phyloP scores from a whole-genome alignment of 768 basidiomycete species.

The Hypsizygus marmoreus region DNA sequence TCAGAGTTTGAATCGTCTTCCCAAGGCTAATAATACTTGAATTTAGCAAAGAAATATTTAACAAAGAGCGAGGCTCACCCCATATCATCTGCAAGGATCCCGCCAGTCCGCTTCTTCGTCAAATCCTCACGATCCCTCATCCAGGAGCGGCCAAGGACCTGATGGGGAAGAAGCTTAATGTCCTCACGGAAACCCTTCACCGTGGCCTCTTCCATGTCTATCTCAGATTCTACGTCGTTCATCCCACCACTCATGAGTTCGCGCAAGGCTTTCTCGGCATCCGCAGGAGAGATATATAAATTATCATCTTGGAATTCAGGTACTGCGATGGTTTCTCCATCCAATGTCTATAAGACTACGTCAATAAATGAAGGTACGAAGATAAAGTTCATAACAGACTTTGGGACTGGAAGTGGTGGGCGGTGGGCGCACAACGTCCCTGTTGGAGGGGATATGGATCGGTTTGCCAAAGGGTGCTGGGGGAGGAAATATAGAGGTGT shows the following conservation, averaged over 20 bases:
- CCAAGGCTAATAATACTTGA: conserved; percentile 54
- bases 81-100: conserved; percentile 93
- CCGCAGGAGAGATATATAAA: conserved; percentile 40
- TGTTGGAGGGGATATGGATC: conserved; percentile 39
- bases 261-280: conserved; percentile 77
- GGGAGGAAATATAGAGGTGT: conserved; percentile 12
- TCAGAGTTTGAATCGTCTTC: conserved; percentile 90
- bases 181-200: conserved; percentile 79
- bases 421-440: conserved; percentile 19
- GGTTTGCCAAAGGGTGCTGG: conserved; percentile 21
- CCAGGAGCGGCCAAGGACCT: conserved; percentile 84
- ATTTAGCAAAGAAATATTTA: conserved; percentile 3
- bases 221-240: conserved; percentile 53
- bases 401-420: conserved; percentile 2
- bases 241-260: conserved; percentile 73
- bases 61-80: conserved; percentile 47
- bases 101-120: conserved; percentile 73
- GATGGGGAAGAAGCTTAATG: conserved; percentile 80
- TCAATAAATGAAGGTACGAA: background rate
- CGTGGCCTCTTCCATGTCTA: conserved; percentile 65
- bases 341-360: conserved; percentile 13
- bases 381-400: background rate
- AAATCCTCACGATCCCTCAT: conserved; percentile 79
- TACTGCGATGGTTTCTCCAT: conserved; percentile 34
- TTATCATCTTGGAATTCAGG: conserved; percentile 29